A percentile compares a stretch with the other conserved stretches of the same genome.
Conservation (phyloP, 768 basidiomycete species). For the Phanerochaete sordida region DNA sequence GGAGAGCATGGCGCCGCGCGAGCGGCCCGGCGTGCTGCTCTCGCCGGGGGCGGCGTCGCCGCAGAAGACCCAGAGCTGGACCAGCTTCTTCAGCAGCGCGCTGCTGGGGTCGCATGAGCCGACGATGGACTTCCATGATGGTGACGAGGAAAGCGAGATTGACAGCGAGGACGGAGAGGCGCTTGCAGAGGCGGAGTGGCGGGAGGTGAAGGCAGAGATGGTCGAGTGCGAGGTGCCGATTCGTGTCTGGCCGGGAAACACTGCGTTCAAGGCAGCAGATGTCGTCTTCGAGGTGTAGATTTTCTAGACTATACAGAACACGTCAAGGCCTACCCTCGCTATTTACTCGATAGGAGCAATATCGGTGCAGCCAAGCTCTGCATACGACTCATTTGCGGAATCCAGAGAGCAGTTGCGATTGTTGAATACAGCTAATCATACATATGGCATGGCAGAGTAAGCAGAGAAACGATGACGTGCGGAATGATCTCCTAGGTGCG, state of each 20-base stretch:
- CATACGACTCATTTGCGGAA: conserved; percentile 3
- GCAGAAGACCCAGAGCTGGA: conserved; percentile 32
- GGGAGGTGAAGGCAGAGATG: conserved; percentile 69
- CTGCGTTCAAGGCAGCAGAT: conserved; percentile 75
- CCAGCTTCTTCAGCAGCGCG: conserved; percentile 38
- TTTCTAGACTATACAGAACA: too few species aligned
- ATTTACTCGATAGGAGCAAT: too few species aligned
- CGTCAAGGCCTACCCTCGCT: too few species aligned
- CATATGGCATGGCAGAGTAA: not conserved
- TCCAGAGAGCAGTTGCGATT: not conserved
- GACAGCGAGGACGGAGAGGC: conserved; percentile 27
- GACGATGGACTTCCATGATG: conserved; percentile 50
- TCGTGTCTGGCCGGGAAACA: conserved; percentile 85
- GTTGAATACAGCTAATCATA: not conserved
- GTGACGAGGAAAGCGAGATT: conserved; percentile 39
- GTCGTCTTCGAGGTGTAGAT: conserved; percentile 70
- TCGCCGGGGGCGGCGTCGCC: conserved; percentile 14
- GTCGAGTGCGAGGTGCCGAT: conserved; percentile 95
- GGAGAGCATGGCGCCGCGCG: conserved; percentile 54
- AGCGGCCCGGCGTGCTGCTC: conserved; percentile 33
- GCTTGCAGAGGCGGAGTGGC: conserved; percentile 54
- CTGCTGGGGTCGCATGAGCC: conserved; percentile 39
- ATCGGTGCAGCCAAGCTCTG: too few species aligned
- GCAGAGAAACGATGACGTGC: not conserved
- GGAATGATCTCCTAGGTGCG: conserved; percentile 34